Base-by-base conservation (phyloP, 768 basidiomycete genomes). In the Calocybe gangraenosa region DNA sequence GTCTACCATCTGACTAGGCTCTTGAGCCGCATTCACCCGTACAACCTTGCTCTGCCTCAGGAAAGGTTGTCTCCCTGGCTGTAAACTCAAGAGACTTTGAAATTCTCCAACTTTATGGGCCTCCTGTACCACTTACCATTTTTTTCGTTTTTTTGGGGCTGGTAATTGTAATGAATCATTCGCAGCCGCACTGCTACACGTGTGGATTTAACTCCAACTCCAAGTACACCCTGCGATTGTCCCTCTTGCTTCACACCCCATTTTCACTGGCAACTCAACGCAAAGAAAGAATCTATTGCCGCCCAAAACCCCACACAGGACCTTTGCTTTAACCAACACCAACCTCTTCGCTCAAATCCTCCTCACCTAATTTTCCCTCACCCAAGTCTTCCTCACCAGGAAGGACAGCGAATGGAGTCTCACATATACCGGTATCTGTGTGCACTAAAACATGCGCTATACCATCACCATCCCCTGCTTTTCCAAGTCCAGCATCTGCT, bases 401-500 rank as follows among this genome's bases (percentile, higher is more conserved):
- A 5, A 28, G 11, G 25, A 6, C 25, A 11, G 11, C 11, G 11
- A 28, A 28, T 28, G 6, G 11, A 58, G 37, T 47, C 52, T 22
- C 55, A 55, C 42, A 52, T 62, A 19, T 55, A 54, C 33, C 56
- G 47, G 40, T 52, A 46, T 48, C 49, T 44, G 54, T 45, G 44
- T 52, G 50, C 51, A 55, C 51, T 38, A 51, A 57, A 48, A 52
- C 60, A 20, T 49, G 56, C 46, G 50, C 60, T 25, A 51, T 50
- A 8, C 49, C 34, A n/a, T 18, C 14, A 5, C 14, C 34, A 7
- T n/a, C 55, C 25, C 52, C 63, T n/a, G n/a, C n/a, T 20, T 54
- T 57, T 21, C 58, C 47, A 6, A 48, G 43, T 37, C 43, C 36
- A 14, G 5, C n/a, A 35, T 35, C 34, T 35, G 7, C 34, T 14